A percentile compares a stretch with the other conserved stretches of the same genome.
Conservation (phyloP, 352 stramenopile species). For the Peronospora tabacina region DNA sequence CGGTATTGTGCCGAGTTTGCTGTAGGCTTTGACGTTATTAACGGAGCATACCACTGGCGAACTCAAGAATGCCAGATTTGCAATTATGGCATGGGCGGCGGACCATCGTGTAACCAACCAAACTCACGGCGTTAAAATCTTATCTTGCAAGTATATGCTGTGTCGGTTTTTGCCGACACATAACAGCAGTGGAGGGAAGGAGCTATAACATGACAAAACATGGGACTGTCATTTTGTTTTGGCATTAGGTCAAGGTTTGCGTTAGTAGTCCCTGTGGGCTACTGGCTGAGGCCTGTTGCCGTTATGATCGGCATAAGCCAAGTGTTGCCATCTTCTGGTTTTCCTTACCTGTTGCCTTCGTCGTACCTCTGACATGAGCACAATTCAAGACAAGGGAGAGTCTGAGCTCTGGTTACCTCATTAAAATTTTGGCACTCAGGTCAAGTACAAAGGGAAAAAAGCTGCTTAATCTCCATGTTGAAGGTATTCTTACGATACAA, state of each 20-base stretch:
- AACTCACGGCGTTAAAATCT: conserved; percentile 37
- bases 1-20: conserved; percentile 74
- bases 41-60: conserved; percentile 77
- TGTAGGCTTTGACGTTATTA: conserved; percentile 72
- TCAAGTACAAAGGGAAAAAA: not conserved
- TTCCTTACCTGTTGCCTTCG: too few relatives aligned
- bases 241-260: too few relatives aligned
- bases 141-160: not conserved
- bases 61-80: conserved; percentile 74
- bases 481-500: conserved; percentile 23
- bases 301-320: too few relatives aligned
- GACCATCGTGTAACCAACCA: conserved; percentile 30
- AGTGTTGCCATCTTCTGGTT: too few relatives aligned
- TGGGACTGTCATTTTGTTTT: too few relatives aligned
- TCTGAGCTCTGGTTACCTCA: too few relatives aligned
- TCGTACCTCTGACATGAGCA: too few relatives aligned
- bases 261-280: too few relatives aligned
- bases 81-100: conserved; percentile 59
- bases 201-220: not conserved
- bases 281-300: too few relatives aligned
- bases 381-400: too few relatives aligned
- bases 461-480: conserved; percentile 27
- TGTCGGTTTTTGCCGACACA: not conserved
- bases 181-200: too few relatives aligned
- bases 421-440: too few relatives aligned